phyloP scores from a whole-genome alignment of 116 monocot species.

The Iris pallida region DNA sequence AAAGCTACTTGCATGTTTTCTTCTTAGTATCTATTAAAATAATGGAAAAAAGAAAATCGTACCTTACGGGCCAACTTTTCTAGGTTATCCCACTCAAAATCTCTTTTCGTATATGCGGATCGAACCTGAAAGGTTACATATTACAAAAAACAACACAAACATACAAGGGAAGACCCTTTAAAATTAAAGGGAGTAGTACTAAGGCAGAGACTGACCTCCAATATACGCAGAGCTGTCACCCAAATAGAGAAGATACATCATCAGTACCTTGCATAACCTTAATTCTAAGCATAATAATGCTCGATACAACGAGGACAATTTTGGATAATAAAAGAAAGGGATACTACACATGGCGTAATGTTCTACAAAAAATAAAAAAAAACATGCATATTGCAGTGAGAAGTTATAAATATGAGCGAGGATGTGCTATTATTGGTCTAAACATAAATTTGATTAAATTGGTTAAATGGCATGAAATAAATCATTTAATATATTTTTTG shows the following conservation, averaged over 20 bases:
- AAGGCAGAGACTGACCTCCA: slow-evolving; percentile 43
- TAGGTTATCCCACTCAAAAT: slow-evolving; percentile 94
- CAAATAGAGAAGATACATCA: neutral
- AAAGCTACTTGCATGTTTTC: neutral
- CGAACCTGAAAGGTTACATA: slow-evolving; percentile 43
- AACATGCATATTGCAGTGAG: neutral
- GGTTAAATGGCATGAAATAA: no score
- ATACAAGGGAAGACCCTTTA: neutral
- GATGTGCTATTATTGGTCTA: no score
- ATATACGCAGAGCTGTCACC: slow-evolving; percentile 56
- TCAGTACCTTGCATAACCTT: no score
- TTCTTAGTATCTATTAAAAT: neutral
- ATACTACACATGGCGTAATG: no score
- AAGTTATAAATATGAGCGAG: neutral
- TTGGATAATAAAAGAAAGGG: no score
- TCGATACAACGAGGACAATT: no score
- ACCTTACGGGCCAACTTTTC: slow-evolving; percentile 76
- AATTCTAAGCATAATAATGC: no score
- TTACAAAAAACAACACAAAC: neutral
- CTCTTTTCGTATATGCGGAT: slow-evolving; percentile 69
- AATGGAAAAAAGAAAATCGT: neutral
- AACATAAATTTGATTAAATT: no score
- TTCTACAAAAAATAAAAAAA: neutral
- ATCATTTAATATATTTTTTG: no score
- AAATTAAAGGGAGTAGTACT: neutral